A percentile compares a stretch with the other conserved stretches of the same genome.
Evolutionary conservation across 345 rosid genomes (phyloP).

Genomic region (Abelmoschus esculentus): DNA sequence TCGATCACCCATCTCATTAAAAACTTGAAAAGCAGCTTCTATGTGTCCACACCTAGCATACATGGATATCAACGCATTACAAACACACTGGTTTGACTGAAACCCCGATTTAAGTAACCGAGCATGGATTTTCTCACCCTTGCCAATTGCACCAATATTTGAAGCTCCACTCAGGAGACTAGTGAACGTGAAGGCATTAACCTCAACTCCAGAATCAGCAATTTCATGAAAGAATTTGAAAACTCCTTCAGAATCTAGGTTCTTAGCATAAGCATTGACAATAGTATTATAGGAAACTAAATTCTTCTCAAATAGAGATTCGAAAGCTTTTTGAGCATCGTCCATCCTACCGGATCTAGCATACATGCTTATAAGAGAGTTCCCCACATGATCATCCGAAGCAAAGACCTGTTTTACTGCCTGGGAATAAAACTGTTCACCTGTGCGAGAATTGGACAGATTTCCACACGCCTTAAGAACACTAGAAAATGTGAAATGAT

Average conservation of each 20-base stretch:
- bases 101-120: slow-evolving; percentile 48
- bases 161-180: slow-evolving; percentile 67
- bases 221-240: slow-evolving; percentile 38
- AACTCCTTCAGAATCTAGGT: slow-evolving; percentile 35
- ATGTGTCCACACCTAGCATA: slow-evolving; percentile 65
- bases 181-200: slow-evolving; percentile 52
- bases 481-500: slow-evolving; percentile 67
- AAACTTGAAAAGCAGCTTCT: slow-evolving; percentile 51
- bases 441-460: slow-evolving; percentile 32
- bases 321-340: slow-evolving; percentile 57
- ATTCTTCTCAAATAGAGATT: slow-evolving; percentile 48
- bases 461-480: slow-evolving; percentile 59
- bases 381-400: slow-evolving; percentile 47
- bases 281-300: slow-evolving; percentile 53
- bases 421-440: slow-evolving; percentile 40
- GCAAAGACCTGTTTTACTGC: slow-evolving; percentile 53
- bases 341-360: slow-evolving; percentile 50
- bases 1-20: slow-evolving; percentile 33
- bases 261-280: slow-evolving; percentile 47
- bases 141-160: slow-evolving; percentile 43
- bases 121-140: slow-evolving; percentile 67
- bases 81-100: slow-evolving; percentile 26
- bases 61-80: slow-evolving; percentile 67
- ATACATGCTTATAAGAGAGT: slow-evolving; percentile 63
- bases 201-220: slow-evolving; percentile 29